Conservation (phyloP, 140 eudicot genomes). For the Senecio squalidus region DNA sequence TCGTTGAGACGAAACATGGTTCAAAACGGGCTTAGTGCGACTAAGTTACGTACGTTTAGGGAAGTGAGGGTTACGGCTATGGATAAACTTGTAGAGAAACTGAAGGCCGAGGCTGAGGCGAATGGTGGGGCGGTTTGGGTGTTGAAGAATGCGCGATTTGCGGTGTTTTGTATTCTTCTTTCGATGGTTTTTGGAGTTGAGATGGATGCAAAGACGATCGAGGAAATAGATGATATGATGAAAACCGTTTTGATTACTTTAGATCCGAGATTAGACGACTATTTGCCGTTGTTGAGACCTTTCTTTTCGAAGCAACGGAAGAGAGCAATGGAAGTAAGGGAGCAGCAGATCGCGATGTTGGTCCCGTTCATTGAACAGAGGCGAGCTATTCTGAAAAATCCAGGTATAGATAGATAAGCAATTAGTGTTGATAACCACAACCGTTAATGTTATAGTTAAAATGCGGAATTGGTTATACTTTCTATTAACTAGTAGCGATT, state of each 20-base stretch:
- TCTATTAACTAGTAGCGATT: no score
- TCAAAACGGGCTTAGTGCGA: constrained; percentile 53
- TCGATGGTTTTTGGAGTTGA: constrained; percentile 86
- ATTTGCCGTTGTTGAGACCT: constrained; percentile 47
- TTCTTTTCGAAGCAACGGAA: constrained; percentile 64
- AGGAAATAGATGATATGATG: constrained; percentile 72
- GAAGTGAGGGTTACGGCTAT: constrained; percentile 40
- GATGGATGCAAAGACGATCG: constrained; percentile 58
- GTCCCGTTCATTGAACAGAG: constrained; percentile 56
- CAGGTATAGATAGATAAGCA: no score
- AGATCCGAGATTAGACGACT: constrained; percentile 78
- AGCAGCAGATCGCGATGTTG: constrained; percentile 50
- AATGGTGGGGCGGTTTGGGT: constrained; percentile 71
- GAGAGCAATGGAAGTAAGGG: constrained; percentile 43
- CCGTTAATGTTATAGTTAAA: no score
- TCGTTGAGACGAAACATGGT: constrained; percentile 83
- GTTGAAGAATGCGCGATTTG: constrained; percentile 65
- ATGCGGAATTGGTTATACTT: no score
- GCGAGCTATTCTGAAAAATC: constrained; percentile 13
- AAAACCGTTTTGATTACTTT: constrained; percentile 53
- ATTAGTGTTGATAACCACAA: no score
- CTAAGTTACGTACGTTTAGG: constrained; percentile 44
- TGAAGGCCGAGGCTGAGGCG: constrained; percentile 48
- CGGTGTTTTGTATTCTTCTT: constrained; percentile 64
- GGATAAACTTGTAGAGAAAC: constrained; percentile 53